A percentile compares a stretch with the other conserved stretches of the same genome.
phyloP scores from a whole-genome alignment of 1,284 basidiomycete species.

The Xerocomus amazonicus region DNA sequence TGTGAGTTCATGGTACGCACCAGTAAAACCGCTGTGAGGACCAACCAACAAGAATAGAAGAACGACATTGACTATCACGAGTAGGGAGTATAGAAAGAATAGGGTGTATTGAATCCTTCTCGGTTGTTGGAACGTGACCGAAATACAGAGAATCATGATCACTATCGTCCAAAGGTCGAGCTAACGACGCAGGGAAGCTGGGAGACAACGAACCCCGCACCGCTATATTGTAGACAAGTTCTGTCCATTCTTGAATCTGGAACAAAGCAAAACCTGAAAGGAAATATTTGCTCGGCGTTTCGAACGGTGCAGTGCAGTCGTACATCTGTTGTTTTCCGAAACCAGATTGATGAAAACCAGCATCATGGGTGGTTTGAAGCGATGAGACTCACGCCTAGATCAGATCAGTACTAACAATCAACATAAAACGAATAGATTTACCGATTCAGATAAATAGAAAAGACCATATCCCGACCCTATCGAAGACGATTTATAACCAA shows the following conservation, averaged over 20 bases:
- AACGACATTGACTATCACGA: not conserved
- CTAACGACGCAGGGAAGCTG: too few relatives aligned
- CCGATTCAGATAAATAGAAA: slow-evolving; percentile 4
- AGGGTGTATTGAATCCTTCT: not conserved
- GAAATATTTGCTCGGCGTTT: too few relatives aligned
- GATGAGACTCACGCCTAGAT: slow-evolving; percentile 3
- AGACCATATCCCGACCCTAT: not conserved
- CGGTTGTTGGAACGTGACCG: slow-evolving; percentile 9
- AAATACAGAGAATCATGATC: slow-evolving; percentile 15
- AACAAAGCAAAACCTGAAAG: not conserved
- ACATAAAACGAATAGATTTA: not conserved
- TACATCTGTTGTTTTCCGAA: slow-evolving; percentile 4
- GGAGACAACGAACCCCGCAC: slow-evolving; percentile 6
- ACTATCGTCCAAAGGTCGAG: not conserved
- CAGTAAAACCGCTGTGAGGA: slow-evolving; percentile 1
- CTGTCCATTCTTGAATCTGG: not conserved
- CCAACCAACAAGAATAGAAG: not conserved
- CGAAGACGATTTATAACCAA: not conserved
- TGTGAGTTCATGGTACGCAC: not conserved
- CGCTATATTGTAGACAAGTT: not conserved
- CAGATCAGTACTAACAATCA: not conserved
- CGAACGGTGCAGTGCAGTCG: not conserved
- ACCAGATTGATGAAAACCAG: not conserved
- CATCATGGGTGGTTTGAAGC: not conserved
- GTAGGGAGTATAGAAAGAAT: not conserved